phyloP scores from a whole-genome alignment of 2,329 filamentous ascomycete genomes.

The Helotiales sp. region DNA sequence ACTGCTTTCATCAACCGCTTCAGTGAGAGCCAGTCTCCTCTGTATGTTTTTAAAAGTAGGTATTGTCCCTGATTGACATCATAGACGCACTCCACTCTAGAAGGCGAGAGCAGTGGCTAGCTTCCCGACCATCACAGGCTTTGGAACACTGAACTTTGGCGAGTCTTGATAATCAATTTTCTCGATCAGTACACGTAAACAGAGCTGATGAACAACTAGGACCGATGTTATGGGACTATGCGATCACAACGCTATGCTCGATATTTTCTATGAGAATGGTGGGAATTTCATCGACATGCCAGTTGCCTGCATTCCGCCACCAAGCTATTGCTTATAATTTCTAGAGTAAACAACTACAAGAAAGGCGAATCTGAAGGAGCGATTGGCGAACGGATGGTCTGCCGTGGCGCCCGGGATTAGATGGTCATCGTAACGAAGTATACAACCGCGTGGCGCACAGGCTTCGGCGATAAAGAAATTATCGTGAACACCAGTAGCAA shows the following conservation, averaged over 20 bases:
- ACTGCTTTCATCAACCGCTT: conserved; percentile 39
- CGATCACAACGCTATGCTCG: conserved; percentile 55
- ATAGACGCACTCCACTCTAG: no score
- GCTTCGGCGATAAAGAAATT: conserved; percentile 40
- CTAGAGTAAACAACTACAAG: conserved; percentile 56
- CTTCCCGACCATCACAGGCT: no score
- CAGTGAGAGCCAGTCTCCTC: conserved; percentile 40
- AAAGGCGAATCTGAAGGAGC: conserved; percentile 59
- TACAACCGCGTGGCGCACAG: conserved; percentile 10
- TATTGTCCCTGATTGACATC: no score
- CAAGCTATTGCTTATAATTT: conserved; percentile 43
- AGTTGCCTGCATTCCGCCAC: background rate
- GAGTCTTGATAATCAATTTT: conserved; percentile 24
- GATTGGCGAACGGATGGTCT: conserved; percentile 61
- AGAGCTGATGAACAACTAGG: background rate
- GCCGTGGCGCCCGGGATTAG: conserved; percentile 52
- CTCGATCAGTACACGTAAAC: background rate
- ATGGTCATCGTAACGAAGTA: conserved; percentile 62
- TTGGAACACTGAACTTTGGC: conserved; percentile 50
- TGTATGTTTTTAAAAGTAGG: no score
- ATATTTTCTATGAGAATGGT: conserved; percentile 57
- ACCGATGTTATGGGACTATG: conserved; percentile 5
- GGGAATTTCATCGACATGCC: conserved; percentile 66
- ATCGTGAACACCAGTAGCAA: conserved; percentile 19
- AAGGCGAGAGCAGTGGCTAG: no score